Percentiles rank a stretch among this genome's conserved stretches.
phyloP scores from a whole-genome alignment of 148 eudicot species.

The Cornus suecica region DNA sequence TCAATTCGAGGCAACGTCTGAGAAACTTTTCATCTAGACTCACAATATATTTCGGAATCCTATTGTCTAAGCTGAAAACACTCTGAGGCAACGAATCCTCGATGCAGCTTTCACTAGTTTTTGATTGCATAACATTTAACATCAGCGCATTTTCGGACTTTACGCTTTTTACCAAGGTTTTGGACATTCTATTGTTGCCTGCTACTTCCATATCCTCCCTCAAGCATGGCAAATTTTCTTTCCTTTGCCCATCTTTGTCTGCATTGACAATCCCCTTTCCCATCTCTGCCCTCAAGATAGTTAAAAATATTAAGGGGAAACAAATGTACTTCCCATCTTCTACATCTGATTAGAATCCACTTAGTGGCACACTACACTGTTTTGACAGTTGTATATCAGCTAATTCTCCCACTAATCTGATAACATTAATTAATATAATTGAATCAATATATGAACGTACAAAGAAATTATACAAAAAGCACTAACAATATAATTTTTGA shows the following conservation, averaged over 20 bases:
- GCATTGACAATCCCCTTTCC: slow-evolving; percentile 12
- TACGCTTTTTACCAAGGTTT: not conserved
- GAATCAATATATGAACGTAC: not conserved
- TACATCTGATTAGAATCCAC: not conserved
- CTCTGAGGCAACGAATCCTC: slow-evolving; percentile 17
- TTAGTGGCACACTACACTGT: not conserved
- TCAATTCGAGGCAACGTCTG: slow-evolving; percentile 44
- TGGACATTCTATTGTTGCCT: slow-evolving; percentile 8
- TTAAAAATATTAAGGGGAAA: not conserved
- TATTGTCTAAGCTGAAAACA: slow-evolving; percentile 12
- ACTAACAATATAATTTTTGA: too few species aligned
- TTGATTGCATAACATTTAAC: slow-evolving; percentile 14
- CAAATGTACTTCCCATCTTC: not conserved
- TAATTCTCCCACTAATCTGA: slow-evolving; percentile 4
- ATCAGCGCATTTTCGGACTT: slow-evolving; percentile 12
- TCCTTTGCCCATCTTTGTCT: slow-evolving; percentile 9
- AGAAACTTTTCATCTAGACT: slow-evolving; percentile 53
- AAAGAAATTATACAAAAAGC: not conserved
- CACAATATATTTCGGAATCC: slow-evolving; percentile 38
- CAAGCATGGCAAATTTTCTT: slow-evolving; percentile 9
- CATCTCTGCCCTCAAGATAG: slow-evolving; percentile 16
- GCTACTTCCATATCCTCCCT: slow-evolving; percentile 17
- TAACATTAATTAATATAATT: not conserved
- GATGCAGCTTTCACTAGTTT: slow-evolving; percentile 19
- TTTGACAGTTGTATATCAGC: not conserved